A percentile compares a stretch with the other conserved stretches of the same genome.
Evolutionary conservation across 139 green algal species (phyloP).

Genomic region (Tetradesmus lagerheimii): DNA sequence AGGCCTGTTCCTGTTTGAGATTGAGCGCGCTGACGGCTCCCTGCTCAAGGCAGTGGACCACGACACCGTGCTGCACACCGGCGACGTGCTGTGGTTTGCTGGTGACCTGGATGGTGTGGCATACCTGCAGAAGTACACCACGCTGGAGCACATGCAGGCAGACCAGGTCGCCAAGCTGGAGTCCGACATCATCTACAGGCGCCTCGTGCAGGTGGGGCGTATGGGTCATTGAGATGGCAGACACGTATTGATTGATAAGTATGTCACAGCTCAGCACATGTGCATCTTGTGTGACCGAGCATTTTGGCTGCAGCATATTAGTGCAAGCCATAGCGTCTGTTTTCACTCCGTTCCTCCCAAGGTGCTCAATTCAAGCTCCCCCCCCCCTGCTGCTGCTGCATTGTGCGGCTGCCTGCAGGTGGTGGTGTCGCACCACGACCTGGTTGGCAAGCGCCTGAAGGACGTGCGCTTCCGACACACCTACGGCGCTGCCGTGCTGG

Average conservation of each 20-base stretch:
- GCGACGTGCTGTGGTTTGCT: conserved; percentile 86
- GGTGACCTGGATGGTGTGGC: conserved; percentile 62
- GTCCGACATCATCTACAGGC: conserved; percentile 49
- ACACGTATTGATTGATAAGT: too few species aligned
- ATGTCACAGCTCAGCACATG: too few species aligned
- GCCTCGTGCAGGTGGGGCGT: conserved; percentile 6
- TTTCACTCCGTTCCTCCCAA: too few species aligned
- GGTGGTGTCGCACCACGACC: conserved; percentile 64
- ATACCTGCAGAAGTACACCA: conserved; percentile 72
- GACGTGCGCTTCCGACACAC: conserved; percentile 77
- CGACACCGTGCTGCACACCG: conserved; percentile 66
- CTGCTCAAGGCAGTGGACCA: conserved; percentile 61
- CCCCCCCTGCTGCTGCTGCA: too few species aligned
- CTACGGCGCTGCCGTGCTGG: conserved; percentile 87
- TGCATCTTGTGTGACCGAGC: too few species aligned
- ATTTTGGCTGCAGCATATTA: background rate
- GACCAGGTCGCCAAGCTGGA: conserved; percentile 58
- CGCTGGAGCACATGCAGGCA: conserved; percentile 61
- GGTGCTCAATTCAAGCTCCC: background rate
- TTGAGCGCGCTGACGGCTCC: conserved; percentile 61
- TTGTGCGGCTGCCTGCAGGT: conserved; percentile 58
- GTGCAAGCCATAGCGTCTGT: background rate
- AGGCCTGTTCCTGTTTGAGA: conserved; percentile 74
- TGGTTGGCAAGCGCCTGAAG: conserved; percentile 63
- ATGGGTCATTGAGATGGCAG: too few species aligned